These are phyloP conservation scores for Colletotrichum phormii DNA, from an alignment of 2,329 filamentous ascomycete species.

Conservation along the genomic window DNA sequence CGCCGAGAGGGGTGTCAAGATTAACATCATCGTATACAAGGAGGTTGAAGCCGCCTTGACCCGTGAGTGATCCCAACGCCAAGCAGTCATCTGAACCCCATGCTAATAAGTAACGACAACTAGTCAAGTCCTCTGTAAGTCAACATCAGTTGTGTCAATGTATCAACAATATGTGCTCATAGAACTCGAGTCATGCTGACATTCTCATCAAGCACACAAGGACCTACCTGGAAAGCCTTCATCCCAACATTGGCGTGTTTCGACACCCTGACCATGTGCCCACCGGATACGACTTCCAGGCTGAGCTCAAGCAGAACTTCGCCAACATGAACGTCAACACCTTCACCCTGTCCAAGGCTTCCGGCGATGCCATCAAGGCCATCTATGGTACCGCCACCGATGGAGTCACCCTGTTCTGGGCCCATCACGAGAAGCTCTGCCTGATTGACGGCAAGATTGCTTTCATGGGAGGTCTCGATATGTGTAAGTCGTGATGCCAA, in stretches of 20 bases:
- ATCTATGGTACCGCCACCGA: constrained; percentile 82
- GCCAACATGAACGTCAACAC: constrained; percentile 57
- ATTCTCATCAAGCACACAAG: constrained; percentile 74
- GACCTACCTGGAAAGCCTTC: constrained; percentile 78
- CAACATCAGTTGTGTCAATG: constrained; percentile 62
- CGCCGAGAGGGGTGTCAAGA: constrained; percentile 83
- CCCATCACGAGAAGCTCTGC: constrained; percentile 92
- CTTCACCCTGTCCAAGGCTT: constrained; percentile 72
- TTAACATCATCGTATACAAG: constrained; percentile 93
- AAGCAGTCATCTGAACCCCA: not conserved
- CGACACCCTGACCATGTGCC: constrained; percentile 90
- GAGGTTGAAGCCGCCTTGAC: constrained; percentile 87
- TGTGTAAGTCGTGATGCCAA: constrained; percentile 64
- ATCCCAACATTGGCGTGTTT: constrained; percentile 89
- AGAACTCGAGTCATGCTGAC: constrained; percentile 21
- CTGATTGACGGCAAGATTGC: constrained; percentile 81
- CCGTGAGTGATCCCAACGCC: constrained; percentile 66
- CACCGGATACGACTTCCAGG: constrained; percentile 74
- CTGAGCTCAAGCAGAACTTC: constrained; percentile 75
- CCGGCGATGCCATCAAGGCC: constrained; percentile 78
- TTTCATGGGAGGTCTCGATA: constrained; percentile 92
- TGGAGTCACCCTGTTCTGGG: constrained; percentile 89
- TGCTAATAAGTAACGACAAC: constrained; percentile 29
- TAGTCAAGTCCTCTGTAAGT: constrained; percentile 57
- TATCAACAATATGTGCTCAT: constrained; percentile 53